Percentiles rank a stretch among this genome's conserved stretches.
Evolutionary conservation across 768 basidiomycete genomes (phyloP).

Genomic region (Boletus edulis): DNA sequence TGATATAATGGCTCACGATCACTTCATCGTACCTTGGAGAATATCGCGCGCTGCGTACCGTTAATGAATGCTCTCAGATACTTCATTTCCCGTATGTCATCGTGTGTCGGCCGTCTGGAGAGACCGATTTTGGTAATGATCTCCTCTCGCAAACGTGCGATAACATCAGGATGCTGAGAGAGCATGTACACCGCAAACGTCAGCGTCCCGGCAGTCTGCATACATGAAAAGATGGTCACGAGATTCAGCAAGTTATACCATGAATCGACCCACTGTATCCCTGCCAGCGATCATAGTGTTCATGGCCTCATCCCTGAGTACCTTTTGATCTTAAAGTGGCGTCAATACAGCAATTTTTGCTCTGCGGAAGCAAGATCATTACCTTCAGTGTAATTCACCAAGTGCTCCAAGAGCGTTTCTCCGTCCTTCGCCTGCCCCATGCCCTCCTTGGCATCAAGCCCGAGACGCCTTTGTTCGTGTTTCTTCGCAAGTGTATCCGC

Average conservation of each 20-base stretch:
- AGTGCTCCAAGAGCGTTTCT: constrained; percentile 48
- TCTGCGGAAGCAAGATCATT: constrained; percentile 1
- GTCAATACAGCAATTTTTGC: background rate
- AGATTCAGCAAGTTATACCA: constrained; percentile 19
- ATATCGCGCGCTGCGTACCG: constrained; percentile 34
- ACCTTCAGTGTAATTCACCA: constrained; percentile 57
- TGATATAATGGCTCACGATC: constrained; percentile 9
- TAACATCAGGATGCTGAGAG: constrained; percentile 48
- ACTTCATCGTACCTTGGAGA: background rate
- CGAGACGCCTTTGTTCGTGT: constrained; percentile 11
- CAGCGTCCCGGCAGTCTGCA: constrained; percentile 32
- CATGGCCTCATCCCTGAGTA: constrained; percentile 26
- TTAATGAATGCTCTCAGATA: constrained; percentile 65
- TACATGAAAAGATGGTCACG: background rate
- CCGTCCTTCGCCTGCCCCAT: constrained; percentile 30
- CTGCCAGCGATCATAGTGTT: constrained; percentile 33
- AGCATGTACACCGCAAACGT: constrained; percentile 44
- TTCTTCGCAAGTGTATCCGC: constrained; percentile 40
- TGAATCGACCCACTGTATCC: constrained; percentile 42
- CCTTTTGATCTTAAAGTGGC: constrained; percentile 15
- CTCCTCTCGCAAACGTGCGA: constrained; percentile 52
- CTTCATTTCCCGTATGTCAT: constrained; percentile 61
- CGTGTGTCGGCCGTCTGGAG: constrained; percentile 46
- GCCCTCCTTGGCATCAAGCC: background rate
- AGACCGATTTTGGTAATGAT: constrained; percentile 51